Percentiles rank a stretch among this genome's conserved stretches.
These are phyloP conservation scores for Russula compacta DNA, from an alignment of 768 basidiomycete species.

Conservation along the genomic window DNA sequence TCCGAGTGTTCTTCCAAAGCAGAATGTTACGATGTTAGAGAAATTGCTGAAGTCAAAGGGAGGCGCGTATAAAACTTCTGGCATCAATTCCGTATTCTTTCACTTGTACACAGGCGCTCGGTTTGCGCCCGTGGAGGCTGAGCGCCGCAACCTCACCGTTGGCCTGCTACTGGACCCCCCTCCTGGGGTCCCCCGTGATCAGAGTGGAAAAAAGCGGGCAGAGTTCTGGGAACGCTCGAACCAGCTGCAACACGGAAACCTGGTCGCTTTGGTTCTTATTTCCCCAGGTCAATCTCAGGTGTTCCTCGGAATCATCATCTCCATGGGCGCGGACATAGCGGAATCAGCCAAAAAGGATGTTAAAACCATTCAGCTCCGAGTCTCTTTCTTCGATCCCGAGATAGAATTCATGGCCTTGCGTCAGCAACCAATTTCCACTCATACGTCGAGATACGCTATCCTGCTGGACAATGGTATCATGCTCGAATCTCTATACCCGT, in stretches of 20 bases:
- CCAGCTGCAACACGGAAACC: constrained; percentile 49
- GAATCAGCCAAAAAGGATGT: constrained; percentile 32
- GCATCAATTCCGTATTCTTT: constrained; percentile 46
- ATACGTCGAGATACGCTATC: constrained; percentile 9
- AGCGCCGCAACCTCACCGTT: constrained; percentile 44
- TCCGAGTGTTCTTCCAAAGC: neutral
- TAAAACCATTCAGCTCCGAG: constrained; percentile 35
- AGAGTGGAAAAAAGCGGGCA: constrained; percentile 31
- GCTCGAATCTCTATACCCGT: constrained; percentile 13
- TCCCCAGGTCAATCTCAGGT: constrained; percentile 26
- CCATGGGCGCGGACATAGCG: constrained; percentile 35
- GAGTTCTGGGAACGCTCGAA: constrained; percentile 59
- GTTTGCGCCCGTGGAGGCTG: constrained; percentile 40
- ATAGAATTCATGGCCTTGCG: constrained; percentile 42
- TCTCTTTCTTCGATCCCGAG: constrained; percentile 56
- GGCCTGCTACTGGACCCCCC: constrained; percentile 43
- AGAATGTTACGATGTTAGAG: constrained; percentile 32
- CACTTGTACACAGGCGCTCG: constrained; percentile 49
- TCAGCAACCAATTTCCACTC: constrained; percentile 26
- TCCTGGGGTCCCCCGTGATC: constrained; percentile 43
- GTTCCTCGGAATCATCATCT: constrained; percentile 46
- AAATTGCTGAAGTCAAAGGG: constrained; percentile 42
- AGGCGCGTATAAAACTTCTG: constrained; percentile 46
- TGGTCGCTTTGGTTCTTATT: constrained; percentile 47
- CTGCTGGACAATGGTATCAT: constrained; percentile 18